A percentile compares a stretch with the other conserved stretches of the same genome.
Conservation (phyloP, 1,139 yeast species). For the Suhomyces yuchorum region DNA sequence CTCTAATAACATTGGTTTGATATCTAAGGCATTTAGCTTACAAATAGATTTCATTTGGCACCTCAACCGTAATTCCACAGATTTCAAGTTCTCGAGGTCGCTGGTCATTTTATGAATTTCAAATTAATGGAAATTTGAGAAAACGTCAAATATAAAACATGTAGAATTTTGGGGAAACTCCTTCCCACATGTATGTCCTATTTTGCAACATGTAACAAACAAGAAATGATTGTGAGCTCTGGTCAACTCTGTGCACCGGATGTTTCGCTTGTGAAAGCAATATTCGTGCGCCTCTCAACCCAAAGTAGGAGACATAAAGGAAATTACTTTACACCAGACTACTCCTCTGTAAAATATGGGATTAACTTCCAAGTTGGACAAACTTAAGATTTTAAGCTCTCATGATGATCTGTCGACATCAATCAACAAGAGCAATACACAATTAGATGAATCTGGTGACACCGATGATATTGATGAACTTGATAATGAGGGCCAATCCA, state of each 20-base stretch:
- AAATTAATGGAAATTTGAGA: too few relatives aligned
- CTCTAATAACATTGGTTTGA: background rate
- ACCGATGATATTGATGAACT: conserved; percentile 84
- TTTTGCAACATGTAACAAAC: background rate
- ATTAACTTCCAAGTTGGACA: conserved; percentile 38
- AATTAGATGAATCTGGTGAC: too few relatives aligned
- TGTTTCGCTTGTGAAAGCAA: conserved; percentile 3
- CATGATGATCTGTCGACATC: too few relatives aligned
- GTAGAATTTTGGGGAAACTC: too few relatives aligned
- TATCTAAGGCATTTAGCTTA: background rate
- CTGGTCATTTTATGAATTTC: too few relatives aligned
- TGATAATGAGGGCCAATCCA: conserved; percentile 86
- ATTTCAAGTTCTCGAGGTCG: background rate
- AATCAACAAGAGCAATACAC: too few relatives aligned
- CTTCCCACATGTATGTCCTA: background rate
- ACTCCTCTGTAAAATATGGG: conserved; percentile 28
- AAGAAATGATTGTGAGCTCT: background rate
- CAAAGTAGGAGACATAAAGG: conserved; percentile 1
- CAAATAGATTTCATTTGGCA: background rate
- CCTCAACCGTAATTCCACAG: background rate
- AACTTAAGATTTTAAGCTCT: conserved; percentile 26
- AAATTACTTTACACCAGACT: background rate
- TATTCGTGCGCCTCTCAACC: conserved; percentile 1
- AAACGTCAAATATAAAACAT: too few relatives aligned
- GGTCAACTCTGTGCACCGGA: background rate